Conservation (phyloP, 352 stramenopile genomes). For the Sclerospora graminicola region DNA sequence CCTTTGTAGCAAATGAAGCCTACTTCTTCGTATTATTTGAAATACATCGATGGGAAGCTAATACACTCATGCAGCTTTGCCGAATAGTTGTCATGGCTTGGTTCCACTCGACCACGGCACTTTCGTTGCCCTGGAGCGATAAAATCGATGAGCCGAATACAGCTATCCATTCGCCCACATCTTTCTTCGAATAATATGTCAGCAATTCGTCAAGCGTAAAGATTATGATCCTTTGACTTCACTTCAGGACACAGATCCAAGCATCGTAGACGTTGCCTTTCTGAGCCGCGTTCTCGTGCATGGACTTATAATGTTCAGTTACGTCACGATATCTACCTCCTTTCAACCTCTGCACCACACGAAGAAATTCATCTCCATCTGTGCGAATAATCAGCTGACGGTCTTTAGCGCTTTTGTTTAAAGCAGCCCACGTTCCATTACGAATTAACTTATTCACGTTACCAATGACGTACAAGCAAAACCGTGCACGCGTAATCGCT, state of each 20-base stretch:
- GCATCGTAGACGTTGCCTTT: constrained; percentile 16
- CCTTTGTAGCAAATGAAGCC: constrained; percentile 2
- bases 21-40: not conserved
- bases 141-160: constrained; percentile 14
- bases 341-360: constrained; percentile 31
- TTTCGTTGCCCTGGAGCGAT: constrained; percentile 10
- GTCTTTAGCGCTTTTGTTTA: constrained; percentile 62
- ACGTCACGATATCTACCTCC: constrained; percentile 27
- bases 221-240: too few relatives aligned
- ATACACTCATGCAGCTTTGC: constrained; percentile 6
- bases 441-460: constrained; percentile 61
- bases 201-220: constrained; percentile 14
- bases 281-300: constrained; percentile 54
- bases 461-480: constrained; percentile 83
- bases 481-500: constrained; percentile 82
- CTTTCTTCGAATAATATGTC: constrained; percentile 11
- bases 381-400: constrained; percentile 57
- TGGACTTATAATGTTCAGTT: constrained; percentile 47
- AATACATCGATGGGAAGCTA: constrained; percentile 10
- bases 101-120: constrained; percentile 9
- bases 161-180: constrained; percentile 7
- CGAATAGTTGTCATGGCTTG: constrained; percentile 6
- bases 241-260: constrained; percentile 9
- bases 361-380: constrained; percentile 25
- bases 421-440: constrained; percentile 68